A percentile compares a stretch with the other conserved stretches of the same genome.
Evolutionary conservation across 202 grass and related monocot genomes (phyloP).

Genomic region (Carex arenaria): DNA sequence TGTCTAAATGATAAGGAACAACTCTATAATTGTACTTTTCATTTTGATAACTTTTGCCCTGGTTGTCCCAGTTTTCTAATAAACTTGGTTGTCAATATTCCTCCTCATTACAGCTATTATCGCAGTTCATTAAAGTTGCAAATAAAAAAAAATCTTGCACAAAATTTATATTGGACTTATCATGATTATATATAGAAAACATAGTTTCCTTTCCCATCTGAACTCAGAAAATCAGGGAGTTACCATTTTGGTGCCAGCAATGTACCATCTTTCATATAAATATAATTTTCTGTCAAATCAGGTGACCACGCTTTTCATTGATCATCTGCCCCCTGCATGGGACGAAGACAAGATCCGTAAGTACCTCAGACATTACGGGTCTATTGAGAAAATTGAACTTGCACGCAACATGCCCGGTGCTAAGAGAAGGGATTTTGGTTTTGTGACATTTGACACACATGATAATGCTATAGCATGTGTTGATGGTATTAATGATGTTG

Average conservation of each 20-base stretch:
- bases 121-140: neutral
- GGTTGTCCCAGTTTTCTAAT: neutral
- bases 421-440: constrained; percentile 99
- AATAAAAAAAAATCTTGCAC: neutral
- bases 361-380: constrained; percentile 86
- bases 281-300: constrained; percentile 35
- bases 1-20: neutral
- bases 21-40: neutral
- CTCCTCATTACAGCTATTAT: neutral
- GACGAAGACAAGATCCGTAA: constrained; percentile 86
- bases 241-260: neutral
- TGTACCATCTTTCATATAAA: neutral
- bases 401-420: constrained; percentile 97
- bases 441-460: constrained; percentile 95
- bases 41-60: neutral
- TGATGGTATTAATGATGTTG: constrained; percentile 62
- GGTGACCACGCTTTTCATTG: constrained; percentile 95
- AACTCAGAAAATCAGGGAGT: neutral
- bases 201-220: neutral
- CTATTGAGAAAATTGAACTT: constrained; percentile 90
- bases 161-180: neutral
- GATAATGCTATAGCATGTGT: constrained; percentile 91
- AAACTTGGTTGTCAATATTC: neutral
- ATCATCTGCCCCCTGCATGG: constrained; percentile 77
- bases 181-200: neutral